phyloP scores from a whole-genome alignment of 768 basidiomycete species.

The Leccinum incarnatum region DNA sequence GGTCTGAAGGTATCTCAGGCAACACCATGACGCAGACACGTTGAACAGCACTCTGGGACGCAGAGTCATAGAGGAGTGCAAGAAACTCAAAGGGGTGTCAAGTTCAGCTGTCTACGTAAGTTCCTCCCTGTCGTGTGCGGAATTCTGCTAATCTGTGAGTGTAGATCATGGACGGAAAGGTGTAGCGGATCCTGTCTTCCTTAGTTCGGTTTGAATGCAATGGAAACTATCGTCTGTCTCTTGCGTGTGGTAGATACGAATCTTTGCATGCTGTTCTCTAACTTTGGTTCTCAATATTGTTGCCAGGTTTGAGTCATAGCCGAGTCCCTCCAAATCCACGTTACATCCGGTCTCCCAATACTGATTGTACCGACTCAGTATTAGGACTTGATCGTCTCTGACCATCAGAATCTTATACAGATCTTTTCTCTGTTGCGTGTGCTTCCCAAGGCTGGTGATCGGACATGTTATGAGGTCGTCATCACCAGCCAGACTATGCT shows the following conservation, averaged over 20 bases:
- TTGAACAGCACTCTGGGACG: slow-evolving; percentile 49
- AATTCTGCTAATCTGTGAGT: not conserved
- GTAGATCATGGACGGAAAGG: slow-evolving; percentile 24
- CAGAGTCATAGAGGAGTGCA: slow-evolving; percentile 63
- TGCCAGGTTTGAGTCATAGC: not conserved
- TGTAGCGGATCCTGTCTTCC: slow-evolving; percentile 4
- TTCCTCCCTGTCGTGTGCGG: not conserved
- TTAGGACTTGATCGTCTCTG: not conserved
- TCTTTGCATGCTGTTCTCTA: not conserved
- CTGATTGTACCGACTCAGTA: not conserved
- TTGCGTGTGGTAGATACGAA: not conserved
- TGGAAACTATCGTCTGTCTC: not conserved
- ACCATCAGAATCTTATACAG: not conserved
- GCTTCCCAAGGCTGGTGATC: not conserved
- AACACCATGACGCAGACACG: slow-evolving; percentile 49
- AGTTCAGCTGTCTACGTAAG: slow-evolving; percentile 30
- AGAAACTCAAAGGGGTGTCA: slow-evolving; percentile 52
- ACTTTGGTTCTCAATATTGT: not conserved
- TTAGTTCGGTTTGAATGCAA: not conserved
- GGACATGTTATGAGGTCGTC: not conserved
- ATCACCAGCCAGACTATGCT: not conserved
- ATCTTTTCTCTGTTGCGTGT: not conserved
- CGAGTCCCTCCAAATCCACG: not conserved
- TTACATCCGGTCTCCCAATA: not conserved
- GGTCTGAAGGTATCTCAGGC: slow-evolving; percentile 55